Evolutionary conservation across 208 protist genomes (phyloP).

Genomic region (Trypanosoma boissoni): DNA sequence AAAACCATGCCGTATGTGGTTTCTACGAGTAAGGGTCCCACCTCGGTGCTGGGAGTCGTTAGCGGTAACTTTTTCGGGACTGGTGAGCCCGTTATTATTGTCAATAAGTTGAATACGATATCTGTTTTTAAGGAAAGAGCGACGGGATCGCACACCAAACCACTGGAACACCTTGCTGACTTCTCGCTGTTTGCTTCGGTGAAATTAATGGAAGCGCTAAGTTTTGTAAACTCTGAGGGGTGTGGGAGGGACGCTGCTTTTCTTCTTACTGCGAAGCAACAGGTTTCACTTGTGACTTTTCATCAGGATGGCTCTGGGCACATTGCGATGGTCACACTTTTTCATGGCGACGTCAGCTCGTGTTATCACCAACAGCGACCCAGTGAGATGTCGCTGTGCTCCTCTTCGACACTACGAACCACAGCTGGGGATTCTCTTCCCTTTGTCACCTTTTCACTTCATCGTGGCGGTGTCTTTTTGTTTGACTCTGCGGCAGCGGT

Average conservation of each 20-base stretch:
- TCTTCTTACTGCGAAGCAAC: slow-evolving; percentile 71
- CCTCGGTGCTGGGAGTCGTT: slow-evolving; percentile 42
- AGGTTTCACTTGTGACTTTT: slow-evolving; percentile 61
- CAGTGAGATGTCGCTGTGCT: slow-evolving; percentile 50
- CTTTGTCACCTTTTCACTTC: slow-evolving; percentile 64
- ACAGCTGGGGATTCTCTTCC: slow-evolving; percentile 22
- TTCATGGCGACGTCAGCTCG: slow-evolving; percentile 46
- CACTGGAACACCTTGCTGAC: slow-evolving; percentile 41
- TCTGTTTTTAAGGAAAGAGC: slow-evolving; percentile 40
- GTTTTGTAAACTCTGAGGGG: slow-evolving; percentile 35
- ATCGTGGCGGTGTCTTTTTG: slow-evolving; percentile 50
- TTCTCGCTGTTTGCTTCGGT: slow-evolving; percentile 57
- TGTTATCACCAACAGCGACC: slow-evolving; percentile 61
- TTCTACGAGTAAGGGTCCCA: slow-evolving; percentile 52
- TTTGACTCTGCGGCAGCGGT: slow-evolving; percentile 67
- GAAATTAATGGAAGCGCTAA: slow-evolving; percentile 63
- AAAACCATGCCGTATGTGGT: slow-evolving; percentile 40
- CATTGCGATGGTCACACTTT: slow-evolving; percentile 54
- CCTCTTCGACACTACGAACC: slow-evolving; percentile 28
- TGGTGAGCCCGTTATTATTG: slow-evolving; percentile 24
- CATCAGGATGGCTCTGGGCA: neutral
- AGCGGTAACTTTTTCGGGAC: slow-evolving; percentile 33
- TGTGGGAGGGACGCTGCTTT: slow-evolving; percentile 64
- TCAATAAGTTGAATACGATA: slow-evolving; percentile 56
- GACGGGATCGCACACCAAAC: neutral